phyloP scores from a whole-genome alignment of 169 alveolate species.

The Miamiensis avidus region DNA sequence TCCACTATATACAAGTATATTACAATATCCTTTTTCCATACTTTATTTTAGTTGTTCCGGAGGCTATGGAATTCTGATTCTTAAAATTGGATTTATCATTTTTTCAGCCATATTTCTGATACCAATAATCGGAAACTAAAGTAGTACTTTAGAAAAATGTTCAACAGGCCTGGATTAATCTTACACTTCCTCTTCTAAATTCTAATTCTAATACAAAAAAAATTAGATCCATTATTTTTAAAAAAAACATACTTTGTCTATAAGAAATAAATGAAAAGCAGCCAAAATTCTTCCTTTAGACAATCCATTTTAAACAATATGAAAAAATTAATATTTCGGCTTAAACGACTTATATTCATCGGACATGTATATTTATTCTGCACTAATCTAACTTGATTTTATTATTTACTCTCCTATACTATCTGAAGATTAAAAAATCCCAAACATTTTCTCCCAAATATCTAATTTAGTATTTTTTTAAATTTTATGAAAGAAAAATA shows the following conservation, averaged over 20 bases:
- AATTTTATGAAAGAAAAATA: no score
- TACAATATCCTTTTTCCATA: no score
- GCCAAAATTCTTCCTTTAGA: slow-evolving; percentile 50
- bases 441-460: background rate
- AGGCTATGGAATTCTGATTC: slow-evolving; percentile 34
- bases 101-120: slow-evolving; percentile 37
- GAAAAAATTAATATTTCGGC: slow-evolving; percentile 36
- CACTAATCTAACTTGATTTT: no score
- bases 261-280: slow-evolving; percentile 34
- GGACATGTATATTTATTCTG: background rate
- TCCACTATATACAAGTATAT: no score
- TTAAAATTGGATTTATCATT: slow-evolving; percentile 34
- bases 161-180: no score
- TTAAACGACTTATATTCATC: background rate
- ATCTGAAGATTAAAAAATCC: background rate
- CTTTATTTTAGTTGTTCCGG: no score
- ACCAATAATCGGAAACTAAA: slow-evolving; percentile 36
- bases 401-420: background rate
- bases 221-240: no score
- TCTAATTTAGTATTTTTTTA: no score
- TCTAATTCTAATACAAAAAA: no score
- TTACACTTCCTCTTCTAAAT: no score
- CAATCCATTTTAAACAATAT: slow-evolving; percentile 22
- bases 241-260: slow-evolving; percentile 6
- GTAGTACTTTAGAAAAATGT: slow-evolving; percentile 3